phyloP scores from a whole-genome alignment of 2,329 filamentous ascomycete species.

The Aspergillus melleus region DNA sequence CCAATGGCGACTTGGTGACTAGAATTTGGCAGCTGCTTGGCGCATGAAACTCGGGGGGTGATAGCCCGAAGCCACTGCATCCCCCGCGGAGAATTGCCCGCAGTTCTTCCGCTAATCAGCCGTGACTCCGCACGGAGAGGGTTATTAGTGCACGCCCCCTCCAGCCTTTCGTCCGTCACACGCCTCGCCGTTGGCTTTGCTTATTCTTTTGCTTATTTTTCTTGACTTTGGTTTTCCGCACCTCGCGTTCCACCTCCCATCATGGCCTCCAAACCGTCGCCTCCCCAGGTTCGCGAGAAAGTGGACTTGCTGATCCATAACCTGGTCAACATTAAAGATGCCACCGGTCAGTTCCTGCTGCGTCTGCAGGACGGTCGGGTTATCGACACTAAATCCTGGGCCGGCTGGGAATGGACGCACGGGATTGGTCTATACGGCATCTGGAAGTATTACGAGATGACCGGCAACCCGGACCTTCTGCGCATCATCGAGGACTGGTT shows the following conservation, averaged over 20 bases:
- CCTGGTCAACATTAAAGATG: slow-evolving; percentile 75
- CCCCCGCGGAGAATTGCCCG: slow-evolving; percentile 9
- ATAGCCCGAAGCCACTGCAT: slow-evolving; percentile 6
- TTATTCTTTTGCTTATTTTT: not conserved
- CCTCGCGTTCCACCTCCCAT: slow-evolving; percentile 6
- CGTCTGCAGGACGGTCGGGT: slow-evolving; percentile 69
- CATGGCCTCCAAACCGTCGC: slow-evolving; percentile 18
- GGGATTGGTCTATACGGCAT: slow-evolving; percentile 78
- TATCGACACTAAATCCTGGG: slow-evolving; percentile 82
- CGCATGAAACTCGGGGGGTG: not conserved
- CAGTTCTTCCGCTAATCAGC: slow-evolving; percentile 14
- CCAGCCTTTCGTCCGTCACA: not conserved
- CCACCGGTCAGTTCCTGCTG: slow-evolving; percentile 71
- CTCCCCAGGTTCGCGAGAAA: slow-evolving; percentile 50
- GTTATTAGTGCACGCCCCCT: slow-evolving; percentile 6
- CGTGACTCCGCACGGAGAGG: slow-evolving; percentile 1
- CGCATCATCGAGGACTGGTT: slow-evolving; percentile 75
- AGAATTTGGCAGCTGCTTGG: not conserved
- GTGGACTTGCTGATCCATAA: slow-evolving; percentile 70
- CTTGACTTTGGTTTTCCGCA: not conserved
- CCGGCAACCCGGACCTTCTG: slow-evolving; percentile 60
- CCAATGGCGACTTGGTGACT: not conserved
- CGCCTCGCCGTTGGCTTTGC: not conserved
- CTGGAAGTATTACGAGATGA: slow-evolving; percentile 78
- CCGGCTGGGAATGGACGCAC: slow-evolving; percentile 76